Evolutionary conservation across 805 yeast genomes (phyloP).

Genomic region (Naumovozyma castellii): DNA sequence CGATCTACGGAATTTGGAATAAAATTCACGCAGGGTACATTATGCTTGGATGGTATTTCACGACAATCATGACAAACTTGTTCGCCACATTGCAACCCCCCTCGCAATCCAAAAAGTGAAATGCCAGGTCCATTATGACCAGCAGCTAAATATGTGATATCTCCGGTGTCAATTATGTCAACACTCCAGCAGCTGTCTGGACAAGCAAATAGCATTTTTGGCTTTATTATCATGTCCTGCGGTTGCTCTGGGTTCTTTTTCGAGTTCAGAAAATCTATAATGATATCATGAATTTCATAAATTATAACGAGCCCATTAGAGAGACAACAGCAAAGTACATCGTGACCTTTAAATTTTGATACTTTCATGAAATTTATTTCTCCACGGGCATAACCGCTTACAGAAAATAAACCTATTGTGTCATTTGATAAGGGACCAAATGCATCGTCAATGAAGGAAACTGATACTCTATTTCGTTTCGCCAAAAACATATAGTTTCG

Average conservation of each 20-base stretch:
- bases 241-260: neutral
- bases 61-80: neutral
- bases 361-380: constrained; percentile 40
- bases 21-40: constrained; percentile 16
- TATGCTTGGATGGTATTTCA: constrained; percentile 11
- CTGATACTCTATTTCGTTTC: neutral
- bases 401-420: constrained; percentile 3
- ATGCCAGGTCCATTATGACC: constrained; percentile 20
- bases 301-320: constrained; percentile 49
- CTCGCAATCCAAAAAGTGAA: constrained; percentile 8
- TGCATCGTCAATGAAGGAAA: constrained; percentile 5
- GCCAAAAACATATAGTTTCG: constrained; percentile 8
- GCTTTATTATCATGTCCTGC: constrained; percentile 1
- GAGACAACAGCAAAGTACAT: constrained; percentile 39
- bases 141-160: constrained; percentile 10
- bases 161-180: constrained; percentile 8
- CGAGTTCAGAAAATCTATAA: neutral
- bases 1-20: constrained; percentile 6
- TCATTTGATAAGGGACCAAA: too few species aligned
- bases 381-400: neutral
- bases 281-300: constrained; percentile 21
- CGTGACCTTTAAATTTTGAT: constrained; percentile 30
- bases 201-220: constrained; percentile 7
- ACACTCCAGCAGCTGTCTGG: constrained; percentile 20
- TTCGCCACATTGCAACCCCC: neutral